These are phyloP conservation scores for Mucor lusitanicus DNA, from an alignment of 371 early-diverging fungal genomes.

Conservation along the genomic window DNA sequence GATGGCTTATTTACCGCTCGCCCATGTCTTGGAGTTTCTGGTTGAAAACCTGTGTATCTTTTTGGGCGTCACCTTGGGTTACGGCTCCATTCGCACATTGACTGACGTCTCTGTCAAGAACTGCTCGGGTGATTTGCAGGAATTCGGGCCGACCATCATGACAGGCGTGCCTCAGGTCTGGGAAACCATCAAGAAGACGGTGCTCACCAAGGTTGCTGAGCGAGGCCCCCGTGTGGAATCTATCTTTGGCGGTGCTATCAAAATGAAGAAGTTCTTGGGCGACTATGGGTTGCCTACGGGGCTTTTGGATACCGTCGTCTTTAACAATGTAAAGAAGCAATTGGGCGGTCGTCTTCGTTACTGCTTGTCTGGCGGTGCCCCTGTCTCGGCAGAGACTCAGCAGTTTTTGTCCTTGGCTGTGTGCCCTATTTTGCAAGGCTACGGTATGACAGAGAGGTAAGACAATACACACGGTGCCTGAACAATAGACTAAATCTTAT, in stretches of 20 bases:
- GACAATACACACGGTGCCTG: neutral
- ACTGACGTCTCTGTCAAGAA: constrained; percentile 90
- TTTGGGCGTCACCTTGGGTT: constrained; percentile 85
- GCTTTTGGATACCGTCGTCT: constrained; percentile 82
- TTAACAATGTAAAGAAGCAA: constrained; percentile 85
- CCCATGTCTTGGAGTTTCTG: constrained; percentile 90
- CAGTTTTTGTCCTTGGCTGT: constrained; percentile 83
- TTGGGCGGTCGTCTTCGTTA: constrained; percentile 92
- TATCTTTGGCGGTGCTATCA: constrained; percentile 76
- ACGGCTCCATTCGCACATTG: constrained; percentile 85
- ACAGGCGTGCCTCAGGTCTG: constrained; percentile 95
- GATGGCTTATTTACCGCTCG: constrained; percentile 93
- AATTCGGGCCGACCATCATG: constrained; percentile 90
- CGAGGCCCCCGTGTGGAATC: constrained; percentile 65
- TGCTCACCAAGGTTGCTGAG: constrained; percentile 70
- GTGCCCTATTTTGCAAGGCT: constrained; percentile 90
- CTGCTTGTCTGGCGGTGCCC: constrained; percentile 96
- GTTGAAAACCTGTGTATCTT: constrained; percentile 79
- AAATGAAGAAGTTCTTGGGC: constrained; percentile 70
- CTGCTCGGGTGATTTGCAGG: constrained; percentile 93
- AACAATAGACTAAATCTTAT: neutral
- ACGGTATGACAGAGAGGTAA: constrained; percentile 71
- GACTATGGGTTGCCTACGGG: constrained; percentile 62
- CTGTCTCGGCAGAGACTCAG: constrained; percentile 84
- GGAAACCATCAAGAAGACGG: constrained; percentile 91